Conservation (phyloP, 768 basidiomycete species). For the Tylopilus cervinicoccineus region DNA sequence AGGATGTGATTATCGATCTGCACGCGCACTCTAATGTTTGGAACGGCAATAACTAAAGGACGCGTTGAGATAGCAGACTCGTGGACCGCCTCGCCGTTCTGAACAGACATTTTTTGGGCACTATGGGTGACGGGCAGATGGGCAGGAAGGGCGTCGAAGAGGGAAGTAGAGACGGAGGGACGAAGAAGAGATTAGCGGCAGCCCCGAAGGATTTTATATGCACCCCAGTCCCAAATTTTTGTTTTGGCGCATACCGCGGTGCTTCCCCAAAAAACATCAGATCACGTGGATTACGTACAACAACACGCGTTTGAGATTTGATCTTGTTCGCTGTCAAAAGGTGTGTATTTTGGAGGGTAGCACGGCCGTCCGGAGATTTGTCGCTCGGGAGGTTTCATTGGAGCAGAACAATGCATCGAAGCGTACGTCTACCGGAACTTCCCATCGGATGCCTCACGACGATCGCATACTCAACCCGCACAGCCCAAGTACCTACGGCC, state of each 20-base stretch:
- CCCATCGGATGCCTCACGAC: slow-evolving; percentile 5
- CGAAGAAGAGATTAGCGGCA: slow-evolving; percentile 3
- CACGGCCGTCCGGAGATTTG: neutral
- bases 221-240: slow-evolving; percentile 33
- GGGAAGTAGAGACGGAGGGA: slow-evolving; percentile 2
- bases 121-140: slow-evolving; percentile 4
- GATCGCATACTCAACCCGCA: slow-evolving; percentile 10
- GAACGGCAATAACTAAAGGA: slow-evolving; percentile 31
- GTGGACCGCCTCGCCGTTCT: slow-evolving; percentile 28
- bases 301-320: slow-evolving; percentile 1
- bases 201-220: slow-evolving; percentile 17
- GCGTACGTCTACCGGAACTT: neutral
- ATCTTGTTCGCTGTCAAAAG: slow-evolving; percentile 2
- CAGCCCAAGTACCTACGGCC: slow-evolving; percentile 8
- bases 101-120: slow-evolving; percentile 30
- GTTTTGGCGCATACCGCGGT: slow-evolving; percentile 18
- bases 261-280: slow-evolving; percentile 26
- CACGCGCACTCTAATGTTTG: slow-evolving; percentile 34
- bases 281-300: slow-evolving; percentile 29
- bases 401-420: neutral
- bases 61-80: slow-evolving; percentile 33
- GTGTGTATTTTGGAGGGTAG: neutral
- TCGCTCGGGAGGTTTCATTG: neutral
- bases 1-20: slow-evolving; percentile 6
- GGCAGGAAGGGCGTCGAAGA: neutral